Percentiles rank a stretch among this genome's conserved stretches.
Evolutionary conservation across 352 stramenopile species (phyloP).

Genomic region (Phytopythium litorale): DNA sequence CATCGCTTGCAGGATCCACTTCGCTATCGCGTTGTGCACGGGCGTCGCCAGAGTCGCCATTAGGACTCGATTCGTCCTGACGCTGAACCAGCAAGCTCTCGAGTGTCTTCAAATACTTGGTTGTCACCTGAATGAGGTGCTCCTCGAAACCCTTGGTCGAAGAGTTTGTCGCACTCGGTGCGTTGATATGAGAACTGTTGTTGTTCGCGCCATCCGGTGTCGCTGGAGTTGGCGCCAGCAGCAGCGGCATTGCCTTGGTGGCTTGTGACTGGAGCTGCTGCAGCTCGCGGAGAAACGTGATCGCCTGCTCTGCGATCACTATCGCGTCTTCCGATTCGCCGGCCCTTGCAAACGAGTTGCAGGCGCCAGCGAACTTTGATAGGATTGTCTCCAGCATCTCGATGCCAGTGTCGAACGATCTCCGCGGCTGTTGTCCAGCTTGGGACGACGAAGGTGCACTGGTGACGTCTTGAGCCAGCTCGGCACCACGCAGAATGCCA

Average conservation of each 20-base stretch:
- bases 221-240: not conserved
- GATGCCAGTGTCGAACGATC: constrained; percentile 32
- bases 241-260: constrained; percentile 18
- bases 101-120: not conserved
- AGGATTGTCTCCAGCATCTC: constrained; percentile 39
- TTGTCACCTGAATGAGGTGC: constrained; percentile 34
- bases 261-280: constrained; percentile 50
- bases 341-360: constrained; percentile 9
- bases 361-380: constrained; percentile 26
- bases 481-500: constrained; percentile 35
- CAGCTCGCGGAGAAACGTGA: constrained; percentile 40
- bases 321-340: constrained; percentile 16
- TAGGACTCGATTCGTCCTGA: constrained; percentile 4
- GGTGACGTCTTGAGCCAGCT: constrained; percentile 18
- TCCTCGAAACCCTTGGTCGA: constrained; percentile 25
- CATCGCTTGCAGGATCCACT: constrained; percentile 5
- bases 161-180: not conserved
- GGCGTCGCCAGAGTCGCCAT: constrained; percentile 2
- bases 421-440: not conserved
- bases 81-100: constrained; percentile 17
- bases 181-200: not conserved
- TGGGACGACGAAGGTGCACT: not conserved
- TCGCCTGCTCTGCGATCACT: constrained; percentile 29
- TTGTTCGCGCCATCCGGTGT: constrained; percentile 9
- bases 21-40: not conserved